Evolutionary conservation across 2,329 filamentous ascomycete genomes (phyloP).

Genomic region (Fusarium nurragi): DNA sequence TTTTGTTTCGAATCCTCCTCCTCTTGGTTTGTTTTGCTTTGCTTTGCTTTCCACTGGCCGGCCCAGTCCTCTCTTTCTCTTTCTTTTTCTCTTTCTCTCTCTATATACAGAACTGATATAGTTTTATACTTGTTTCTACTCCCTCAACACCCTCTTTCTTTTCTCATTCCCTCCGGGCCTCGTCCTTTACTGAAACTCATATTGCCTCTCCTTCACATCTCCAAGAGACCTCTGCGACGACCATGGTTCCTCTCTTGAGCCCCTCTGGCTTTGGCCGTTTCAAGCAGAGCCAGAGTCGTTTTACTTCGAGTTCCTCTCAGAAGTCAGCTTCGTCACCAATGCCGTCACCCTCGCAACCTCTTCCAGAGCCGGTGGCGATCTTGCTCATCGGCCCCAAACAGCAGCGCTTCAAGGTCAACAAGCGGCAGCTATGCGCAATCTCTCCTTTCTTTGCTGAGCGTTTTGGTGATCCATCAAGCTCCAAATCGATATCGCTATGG

Average conservation of each 20-base stretch:
- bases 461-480: conserved; percentile 50
- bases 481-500: conserved; percentile 50
- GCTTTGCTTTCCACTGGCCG: conserved; percentile 37
- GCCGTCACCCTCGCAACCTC: conserved; percentile 33
- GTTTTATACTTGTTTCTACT: conserved; percentile 32
- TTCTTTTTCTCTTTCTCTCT: conserved; percentile 25
- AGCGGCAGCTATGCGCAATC: conserved; percentile 56
- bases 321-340: conserved; percentile 39
- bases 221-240: conserved; percentile 10
- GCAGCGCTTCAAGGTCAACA: conserved; percentile 55
- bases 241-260: conserved; percentile 42
- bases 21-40: no score
- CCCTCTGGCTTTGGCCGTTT: conserved; percentile 37
- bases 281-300: conserved; percentile 26
- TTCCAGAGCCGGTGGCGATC: conserved; percentile 45
- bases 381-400: conserved; percentile 56
- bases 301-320: conserved; percentile 26
- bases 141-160: conserved; percentile 25
- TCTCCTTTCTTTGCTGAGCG: conserved; percentile 60
- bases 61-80: conserved; percentile 29
- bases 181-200: conserved; percentile 23
- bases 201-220: conserved; percentile 12
- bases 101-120: conserved; percentile 9
- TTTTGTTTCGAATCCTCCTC: conserved; percentile 39
- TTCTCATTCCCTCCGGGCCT: conserved; percentile 31